Conservation (phyloP, 352 stramenopile species). For the Phytopythium oedochilum region DNA sequence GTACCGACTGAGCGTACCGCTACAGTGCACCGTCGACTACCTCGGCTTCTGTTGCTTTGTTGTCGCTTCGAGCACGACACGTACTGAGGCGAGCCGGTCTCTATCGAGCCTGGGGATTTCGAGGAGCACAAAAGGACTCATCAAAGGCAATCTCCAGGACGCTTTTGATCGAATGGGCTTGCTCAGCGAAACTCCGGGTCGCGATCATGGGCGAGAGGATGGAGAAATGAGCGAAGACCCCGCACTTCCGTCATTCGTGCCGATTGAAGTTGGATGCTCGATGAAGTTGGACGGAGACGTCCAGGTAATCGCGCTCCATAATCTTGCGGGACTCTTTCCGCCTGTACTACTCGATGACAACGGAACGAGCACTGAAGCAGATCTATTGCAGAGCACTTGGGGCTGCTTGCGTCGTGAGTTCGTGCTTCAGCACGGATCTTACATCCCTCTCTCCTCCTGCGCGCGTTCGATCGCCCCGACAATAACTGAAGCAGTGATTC, state of each 20-base stretch:
- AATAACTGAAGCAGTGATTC: too few relatives aligned
- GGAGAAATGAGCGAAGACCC: neutral
- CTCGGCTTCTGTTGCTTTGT: constrained; percentile 49
- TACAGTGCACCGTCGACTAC: constrained; percentile 62
- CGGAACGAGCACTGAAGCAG: neutral
- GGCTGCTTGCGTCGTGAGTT: constrained; percentile 38
- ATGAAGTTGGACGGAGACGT: constrained; percentile 3
- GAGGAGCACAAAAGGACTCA: neutral
- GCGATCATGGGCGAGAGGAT: neutral
- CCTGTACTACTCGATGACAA: constrained; percentile 18
- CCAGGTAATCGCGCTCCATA: constrained; percentile 14
- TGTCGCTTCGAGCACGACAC: constrained; percentile 22
- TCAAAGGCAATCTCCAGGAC: neutral
- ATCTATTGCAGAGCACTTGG: neutral
- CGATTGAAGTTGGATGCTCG: constrained; percentile 12
- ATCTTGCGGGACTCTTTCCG: constrained; percentile 30
- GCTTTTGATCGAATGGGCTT: neutral
- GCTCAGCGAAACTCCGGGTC: neutral
- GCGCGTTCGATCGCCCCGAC: too few relatives aligned
- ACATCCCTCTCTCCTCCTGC: constrained; percentile 34
- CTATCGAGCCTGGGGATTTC: neutral
- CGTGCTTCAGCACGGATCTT: constrained; percentile 26
- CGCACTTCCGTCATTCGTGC: constrained; percentile 14
- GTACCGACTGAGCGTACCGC: constrained; percentile 22
- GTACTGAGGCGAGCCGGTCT: constrained; percentile 2